Percentiles rank a stretch among this genome's conserved stretches.
These are phyloP conservation scores for Astrothelium subdiscretum DNA, from an alignment of 495 filamentous ascomycete species.

Conservation along the genomic window DNA sequence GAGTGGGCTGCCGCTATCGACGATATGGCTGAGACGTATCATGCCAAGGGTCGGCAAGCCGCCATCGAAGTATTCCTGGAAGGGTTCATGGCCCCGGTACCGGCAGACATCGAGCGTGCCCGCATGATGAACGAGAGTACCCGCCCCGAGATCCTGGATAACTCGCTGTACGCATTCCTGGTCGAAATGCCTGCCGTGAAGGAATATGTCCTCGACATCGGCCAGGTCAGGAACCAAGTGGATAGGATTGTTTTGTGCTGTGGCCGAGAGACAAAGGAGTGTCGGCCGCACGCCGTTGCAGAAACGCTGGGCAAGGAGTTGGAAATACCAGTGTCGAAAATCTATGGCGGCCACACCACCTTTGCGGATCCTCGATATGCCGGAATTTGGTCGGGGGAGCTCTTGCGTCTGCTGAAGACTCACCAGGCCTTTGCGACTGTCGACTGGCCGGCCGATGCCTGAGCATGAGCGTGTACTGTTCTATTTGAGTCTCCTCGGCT, in stretches of 20 bases:
- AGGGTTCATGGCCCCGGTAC: background rate
- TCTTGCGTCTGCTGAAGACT: background rate
- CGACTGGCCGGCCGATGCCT: too few relatives aligned
- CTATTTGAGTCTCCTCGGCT: too few relatives aligned
- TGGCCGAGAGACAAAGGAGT: background rate
- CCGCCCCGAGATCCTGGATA: background rate
- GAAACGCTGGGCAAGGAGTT: background rate
- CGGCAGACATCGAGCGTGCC: background rate
- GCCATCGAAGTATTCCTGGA: background rate
- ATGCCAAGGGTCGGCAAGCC: background rate
- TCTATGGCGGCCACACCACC: background rate
- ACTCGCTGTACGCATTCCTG: background rate
- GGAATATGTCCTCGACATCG: background rate
- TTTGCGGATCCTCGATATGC: background rate
- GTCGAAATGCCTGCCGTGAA: background rate
- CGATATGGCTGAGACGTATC: background rate
- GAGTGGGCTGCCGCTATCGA: background rate
- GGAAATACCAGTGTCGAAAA: background rate
- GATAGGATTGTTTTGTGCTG: background rate
- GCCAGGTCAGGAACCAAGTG: background rate
- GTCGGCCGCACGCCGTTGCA: background rate
- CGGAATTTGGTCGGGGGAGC: background rate
- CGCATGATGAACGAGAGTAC: background rate
- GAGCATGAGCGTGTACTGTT: too few relatives aligned
- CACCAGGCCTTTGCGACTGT: background rate